Conservation (phyloP, 2,329 filamentous ascomycete species). For the Aspergillus awamori region DNA sequence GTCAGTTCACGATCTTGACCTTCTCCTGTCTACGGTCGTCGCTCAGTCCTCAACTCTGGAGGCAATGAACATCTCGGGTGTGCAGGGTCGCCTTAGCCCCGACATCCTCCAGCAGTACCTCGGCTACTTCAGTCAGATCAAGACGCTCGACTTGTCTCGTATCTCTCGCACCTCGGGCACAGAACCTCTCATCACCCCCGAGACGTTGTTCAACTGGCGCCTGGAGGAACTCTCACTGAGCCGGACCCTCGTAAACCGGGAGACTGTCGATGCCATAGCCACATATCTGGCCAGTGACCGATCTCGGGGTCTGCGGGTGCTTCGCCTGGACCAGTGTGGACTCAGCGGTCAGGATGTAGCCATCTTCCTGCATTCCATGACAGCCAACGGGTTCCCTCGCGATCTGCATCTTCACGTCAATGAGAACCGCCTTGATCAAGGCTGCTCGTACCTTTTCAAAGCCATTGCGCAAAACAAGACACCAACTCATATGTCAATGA, state of each 20-base stretch:
- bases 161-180: constrained; percentile 64
- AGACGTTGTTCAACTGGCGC: constrained; percentile 68
- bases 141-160: constrained; percentile 67
- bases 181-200: constrained; percentile 66
- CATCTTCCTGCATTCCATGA: constrained; percentile 66
- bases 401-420: constrained; percentile 68
- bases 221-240: constrained; percentile 68
- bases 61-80: constrained; percentile 67
- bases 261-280: constrained; percentile 66
- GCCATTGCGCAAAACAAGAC: constrained; percentile 56
- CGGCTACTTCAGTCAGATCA: constrained; percentile 66
- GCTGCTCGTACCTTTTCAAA: constrained; percentile 47
- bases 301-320: constrained; percentile 62
- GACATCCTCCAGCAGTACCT: constrained; percentile 68
- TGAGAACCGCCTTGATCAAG: constrained; percentile 56
- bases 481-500: constrained; percentile 66
- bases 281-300: constrained; percentile 65
- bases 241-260: constrained; percentile 63
- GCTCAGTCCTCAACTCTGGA: constrained; percentile 69
- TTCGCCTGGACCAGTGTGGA: constrained; percentile 69
- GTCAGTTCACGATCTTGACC: constrained; percentile 54
- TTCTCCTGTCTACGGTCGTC: constrained; percentile 65
- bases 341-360: constrained; percentile 67
- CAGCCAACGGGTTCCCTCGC: constrained; percentile 53
- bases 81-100: constrained; percentile 66